A percentile compares a stretch with the other conserved stretches of the same genome.
Conservation (phyloP, 305 asterid genomes). For the Fraxinus paxiana region DNA sequence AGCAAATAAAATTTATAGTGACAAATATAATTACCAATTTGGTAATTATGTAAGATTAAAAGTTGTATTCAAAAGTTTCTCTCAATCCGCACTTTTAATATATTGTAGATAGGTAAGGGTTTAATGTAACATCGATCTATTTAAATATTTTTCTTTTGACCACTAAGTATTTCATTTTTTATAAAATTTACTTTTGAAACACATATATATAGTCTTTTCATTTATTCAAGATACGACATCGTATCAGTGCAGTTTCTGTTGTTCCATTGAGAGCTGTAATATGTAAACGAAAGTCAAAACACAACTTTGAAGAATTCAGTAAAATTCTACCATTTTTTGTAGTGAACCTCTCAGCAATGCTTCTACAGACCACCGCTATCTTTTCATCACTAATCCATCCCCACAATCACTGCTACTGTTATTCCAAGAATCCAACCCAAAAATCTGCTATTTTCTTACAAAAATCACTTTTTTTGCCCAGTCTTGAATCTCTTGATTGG, state of each 20-base stretch:
- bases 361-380: constrained; percentile 43
- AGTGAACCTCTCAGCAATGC: constrained; percentile 35
- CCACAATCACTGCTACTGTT: constrained; percentile 15
- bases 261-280: neutral
- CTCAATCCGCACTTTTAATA: neutral
- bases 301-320: neutral
- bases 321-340: constrained; percentile 1
- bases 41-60: neutral
- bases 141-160: neutral
- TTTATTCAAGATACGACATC: neutral
- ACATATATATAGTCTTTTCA: neutral
- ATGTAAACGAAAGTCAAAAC: neutral
- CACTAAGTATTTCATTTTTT: no score
- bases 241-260: neutral
- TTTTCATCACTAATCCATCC: constrained; percentile 14
- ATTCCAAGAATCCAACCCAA: constrained; percentile 34
- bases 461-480: constrained; percentile 51
- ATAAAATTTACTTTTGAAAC: neutral
- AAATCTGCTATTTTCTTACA: constrained; percentile 31
- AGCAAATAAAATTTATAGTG: no score
- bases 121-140: no score
- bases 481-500: constrained; percentile 24
- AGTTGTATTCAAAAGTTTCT: neutral
- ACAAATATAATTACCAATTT: no score
- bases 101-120: no score